Evolutionary conservation across 2,329 filamentous ascomycete genomes (phyloP).

Genomic region (Colletotrichum spaethianum): DNA sequence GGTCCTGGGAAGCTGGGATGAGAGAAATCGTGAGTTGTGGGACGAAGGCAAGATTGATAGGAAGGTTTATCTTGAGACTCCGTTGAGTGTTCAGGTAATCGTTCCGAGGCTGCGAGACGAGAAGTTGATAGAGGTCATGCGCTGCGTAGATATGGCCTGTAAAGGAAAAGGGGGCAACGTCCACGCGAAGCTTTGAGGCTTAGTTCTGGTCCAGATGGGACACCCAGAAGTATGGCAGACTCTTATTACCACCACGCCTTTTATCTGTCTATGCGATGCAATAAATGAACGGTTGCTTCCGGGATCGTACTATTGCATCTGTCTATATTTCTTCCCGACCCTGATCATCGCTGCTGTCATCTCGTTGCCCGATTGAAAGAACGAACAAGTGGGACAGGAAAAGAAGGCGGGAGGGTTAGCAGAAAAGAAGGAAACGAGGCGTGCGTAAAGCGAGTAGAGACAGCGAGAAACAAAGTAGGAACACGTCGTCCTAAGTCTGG

Average conservation of each 20-base stretch:
- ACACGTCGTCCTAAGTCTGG: too few species aligned
- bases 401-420: not conserved
- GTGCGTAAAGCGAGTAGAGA: too few species aligned
- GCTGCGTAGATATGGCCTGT: conserved; percentile 10
- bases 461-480: too few species aligned
- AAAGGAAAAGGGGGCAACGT: not conserved
- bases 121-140: conserved; percentile 25
- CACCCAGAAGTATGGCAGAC: not conserved
- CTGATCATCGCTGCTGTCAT: not conserved
- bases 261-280: too few species aligned
- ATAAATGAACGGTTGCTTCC: not conserved
- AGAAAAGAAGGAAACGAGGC: not conserved
- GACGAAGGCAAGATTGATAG: conserved; percentile 32
- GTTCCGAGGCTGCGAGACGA: conserved; percentile 33
- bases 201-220: not conserved
- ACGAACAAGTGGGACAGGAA: not conserved
- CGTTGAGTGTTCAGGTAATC: conserved; percentile 27
- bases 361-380: not conserved
- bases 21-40: conserved; percentile 29
- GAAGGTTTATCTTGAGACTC: conserved; percentile 24
- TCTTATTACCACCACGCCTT: too few species aligned
- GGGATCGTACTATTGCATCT: not conserved
- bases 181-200: conserved; percentile 1
- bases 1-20: conserved; percentile 24
- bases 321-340: not conserved